Conservation (phyloP, 2,329 filamentous ascomycete species). For the Leptoxyphium fumago region DNA sequence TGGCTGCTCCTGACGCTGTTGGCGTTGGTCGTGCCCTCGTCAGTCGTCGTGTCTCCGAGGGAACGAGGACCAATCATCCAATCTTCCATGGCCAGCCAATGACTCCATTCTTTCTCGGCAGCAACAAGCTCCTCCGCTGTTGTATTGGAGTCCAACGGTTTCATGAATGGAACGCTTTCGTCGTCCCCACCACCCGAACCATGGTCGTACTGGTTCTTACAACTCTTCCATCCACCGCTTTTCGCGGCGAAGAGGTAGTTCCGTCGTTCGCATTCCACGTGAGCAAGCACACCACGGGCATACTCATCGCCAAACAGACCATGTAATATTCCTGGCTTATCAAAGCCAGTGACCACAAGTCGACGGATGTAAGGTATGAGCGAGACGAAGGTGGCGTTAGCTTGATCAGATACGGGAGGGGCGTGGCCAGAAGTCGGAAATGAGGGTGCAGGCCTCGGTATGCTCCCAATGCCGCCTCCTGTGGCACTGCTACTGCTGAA, state of each 20-base stretch:
- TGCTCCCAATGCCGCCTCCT: constrained; percentile 13
- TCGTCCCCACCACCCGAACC: constrained; percentile 8
- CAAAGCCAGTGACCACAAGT: constrained; percentile 81
- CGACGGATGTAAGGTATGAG: constrained; percentile 82
- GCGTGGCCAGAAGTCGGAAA: constrained; percentile 23
- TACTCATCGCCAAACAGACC: constrained; percentile 97
- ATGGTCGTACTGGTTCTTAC: constrained; percentile 87
- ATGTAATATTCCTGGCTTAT: constrained; percentile 71
- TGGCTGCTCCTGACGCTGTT: background rate
- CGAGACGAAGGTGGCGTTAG: constrained; percentile 37
- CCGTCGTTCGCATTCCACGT: constrained; percentile 78
- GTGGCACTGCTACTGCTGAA: constrained; percentile 13
- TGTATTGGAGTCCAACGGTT: constrained; percentile 57
- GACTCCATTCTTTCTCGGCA: constrained; percentile 78
- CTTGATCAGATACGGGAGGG: constrained; percentile 13
- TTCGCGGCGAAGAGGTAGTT: constrained; percentile 96
- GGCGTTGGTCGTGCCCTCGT: background rate
- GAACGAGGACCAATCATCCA: constrained; percentile 90
- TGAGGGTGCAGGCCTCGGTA: constrained; percentile 26
- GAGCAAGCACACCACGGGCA: constrained; percentile 58
- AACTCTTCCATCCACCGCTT: constrained; percentile 74
- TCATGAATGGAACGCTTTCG: constrained; percentile 76
- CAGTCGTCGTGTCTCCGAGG: constrained; percentile 26
- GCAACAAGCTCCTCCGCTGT: constrained; percentile 65
- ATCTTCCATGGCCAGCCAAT: constrained; percentile 93